Percentiles rank a stretch among this genome's conserved stretches.
phyloP scores from a whole-genome alignment of 2,329 filamentous ascomycete genomes.

The Aspergillus brunneoviolaceus region DNA sequence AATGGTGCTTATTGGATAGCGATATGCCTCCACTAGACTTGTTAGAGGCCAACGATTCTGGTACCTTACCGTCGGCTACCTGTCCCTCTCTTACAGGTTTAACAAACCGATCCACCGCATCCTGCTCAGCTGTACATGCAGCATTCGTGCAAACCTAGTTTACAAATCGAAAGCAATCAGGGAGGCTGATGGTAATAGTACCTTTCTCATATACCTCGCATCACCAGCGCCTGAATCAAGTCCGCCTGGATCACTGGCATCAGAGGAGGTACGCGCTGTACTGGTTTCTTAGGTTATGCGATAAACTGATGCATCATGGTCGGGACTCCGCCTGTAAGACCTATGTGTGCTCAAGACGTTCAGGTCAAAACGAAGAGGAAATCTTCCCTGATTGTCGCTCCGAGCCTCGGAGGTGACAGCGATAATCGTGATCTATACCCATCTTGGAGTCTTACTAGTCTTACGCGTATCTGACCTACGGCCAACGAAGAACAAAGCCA shows the following conservation, averaged over 20 bases:
- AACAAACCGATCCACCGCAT: constrained; percentile 3
- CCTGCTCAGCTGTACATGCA: constrained; percentile 16
- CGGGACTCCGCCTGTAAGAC: neutral
- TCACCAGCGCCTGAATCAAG: neutral
- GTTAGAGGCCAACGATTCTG: neutral
- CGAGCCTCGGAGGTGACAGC: neutral
- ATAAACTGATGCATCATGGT: neutral
- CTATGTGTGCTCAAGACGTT: too few species aligned
- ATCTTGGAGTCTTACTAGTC: neutral
- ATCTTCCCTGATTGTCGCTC: neutral
- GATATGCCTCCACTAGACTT: neutral
- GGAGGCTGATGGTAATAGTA: neutral
- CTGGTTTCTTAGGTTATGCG: neutral
- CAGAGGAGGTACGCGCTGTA: neutral
- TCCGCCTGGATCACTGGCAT: neutral
- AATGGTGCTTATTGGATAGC: neutral
- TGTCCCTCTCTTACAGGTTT: constrained; percentile 20
- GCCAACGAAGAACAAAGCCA: neutral
- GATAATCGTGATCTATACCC: neutral
- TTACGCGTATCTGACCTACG: neutral
- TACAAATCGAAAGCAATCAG: neutral
- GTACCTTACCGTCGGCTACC: constrained; percentile 12
- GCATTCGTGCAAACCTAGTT: neutral
- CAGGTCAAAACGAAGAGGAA: too few species aligned
- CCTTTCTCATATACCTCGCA: neutral